Conservation (phyloP, 352 stramenopile species). For the Globisporangium takayamanum region DNA sequence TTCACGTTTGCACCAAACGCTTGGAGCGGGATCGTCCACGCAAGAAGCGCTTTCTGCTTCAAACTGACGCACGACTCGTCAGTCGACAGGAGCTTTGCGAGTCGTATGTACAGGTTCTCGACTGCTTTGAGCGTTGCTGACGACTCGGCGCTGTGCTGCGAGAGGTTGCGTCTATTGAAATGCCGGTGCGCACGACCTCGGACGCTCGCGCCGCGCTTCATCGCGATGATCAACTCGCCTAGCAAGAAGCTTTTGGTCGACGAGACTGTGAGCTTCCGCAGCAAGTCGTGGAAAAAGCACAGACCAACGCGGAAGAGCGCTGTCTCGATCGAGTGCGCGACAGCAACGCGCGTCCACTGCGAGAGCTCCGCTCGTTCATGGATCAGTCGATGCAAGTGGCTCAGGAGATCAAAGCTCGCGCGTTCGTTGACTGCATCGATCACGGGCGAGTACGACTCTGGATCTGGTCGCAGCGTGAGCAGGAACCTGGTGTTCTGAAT, state of each 20-base stretch:
- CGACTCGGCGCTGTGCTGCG: neutral
- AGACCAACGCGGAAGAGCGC: slow-evolving; percentile 26
- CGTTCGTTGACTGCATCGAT: neutral
- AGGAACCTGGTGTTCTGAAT: slow-evolving; percentile 2
- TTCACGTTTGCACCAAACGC: slow-evolving; percentile 3
- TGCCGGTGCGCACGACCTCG: neutral
- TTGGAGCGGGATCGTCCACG: slow-evolving; percentile 21
- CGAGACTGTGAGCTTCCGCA: slow-evolving; percentile 44
- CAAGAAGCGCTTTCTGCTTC: slow-evolving; percentile 39
- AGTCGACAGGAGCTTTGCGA: slow-evolving; percentile 34
- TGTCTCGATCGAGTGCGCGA: slow-evolving; percentile 9
- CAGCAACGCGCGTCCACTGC: slow-evolving; percentile 7
- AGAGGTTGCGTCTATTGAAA: neutral
- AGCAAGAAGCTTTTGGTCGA: slow-evolving; percentile 36
- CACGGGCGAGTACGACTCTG: neutral
- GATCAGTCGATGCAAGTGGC: slow-evolving; percentile 19
- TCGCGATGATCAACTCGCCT: slow-evolving; percentile 17
- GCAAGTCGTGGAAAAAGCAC: slow-evolving; percentile 41
- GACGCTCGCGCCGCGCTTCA: neutral
- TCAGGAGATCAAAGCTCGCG: neutral
- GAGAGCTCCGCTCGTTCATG: slow-evolving; percentile 4
- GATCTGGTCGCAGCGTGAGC: slow-evolving; percentile 4
- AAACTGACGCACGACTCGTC: slow-evolving; percentile 27
- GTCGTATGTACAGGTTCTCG: slow-evolving; percentile 52
- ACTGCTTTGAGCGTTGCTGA: slow-evolving; percentile 16